phyloP scores from a whole-genome alignment of 768 basidiomycete species.

The Pleurotus citrinopileatus region DNA sequence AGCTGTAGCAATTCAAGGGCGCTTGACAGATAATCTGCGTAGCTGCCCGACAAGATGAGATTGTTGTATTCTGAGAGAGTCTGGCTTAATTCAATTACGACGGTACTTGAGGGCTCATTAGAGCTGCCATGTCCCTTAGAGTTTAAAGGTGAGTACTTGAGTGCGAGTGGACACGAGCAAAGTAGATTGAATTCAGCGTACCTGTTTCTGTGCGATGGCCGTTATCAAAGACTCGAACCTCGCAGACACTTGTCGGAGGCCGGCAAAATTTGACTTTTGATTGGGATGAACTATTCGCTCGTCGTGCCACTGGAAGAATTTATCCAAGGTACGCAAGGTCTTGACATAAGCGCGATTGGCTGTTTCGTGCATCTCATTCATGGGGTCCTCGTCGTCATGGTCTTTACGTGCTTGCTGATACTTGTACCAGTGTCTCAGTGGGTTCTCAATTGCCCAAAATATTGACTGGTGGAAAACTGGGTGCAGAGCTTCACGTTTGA shows the following conservation, averaged over 20 bases:
- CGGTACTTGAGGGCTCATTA: conserved; percentile 2
- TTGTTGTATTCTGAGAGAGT: conserved; percentile 11
- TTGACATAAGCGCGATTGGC: conserved; percentile 10
- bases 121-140: conserved; percentile 5
- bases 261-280: conserved; percentile 7
- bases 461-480: conserved; percentile 6
- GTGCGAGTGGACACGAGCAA: background rate
- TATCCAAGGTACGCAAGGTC: conserved; percentile 13
- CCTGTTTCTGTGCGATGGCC: conserved; percentile 10
- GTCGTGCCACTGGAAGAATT: conserved; percentile 12
- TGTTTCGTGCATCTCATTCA: conserved; percentile 5
- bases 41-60: conserved; percentile 15
- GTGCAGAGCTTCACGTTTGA: conserved; percentile 18
- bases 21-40: conserved; percentile 10
- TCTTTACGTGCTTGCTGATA: conserved; percentile 2
- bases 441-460: conserved; percentile 14
- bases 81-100: conserved; percentile 6
- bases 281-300: conserved; percentile 6
- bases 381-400: conserved; percentile 14
- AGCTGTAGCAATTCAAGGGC: conserved; percentile 14
- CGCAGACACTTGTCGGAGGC: conserved; percentile 11
- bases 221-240: conserved; percentile 15
- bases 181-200: background rate
- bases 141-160: background rate
- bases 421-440: conserved; percentile 13